Percentiles rank a stretch among this genome's conserved stretches.
phyloP scores from a whole-genome alignment of 495 filamentous ascomycete species.

The Trichocladium uniseriatum region DNA sequence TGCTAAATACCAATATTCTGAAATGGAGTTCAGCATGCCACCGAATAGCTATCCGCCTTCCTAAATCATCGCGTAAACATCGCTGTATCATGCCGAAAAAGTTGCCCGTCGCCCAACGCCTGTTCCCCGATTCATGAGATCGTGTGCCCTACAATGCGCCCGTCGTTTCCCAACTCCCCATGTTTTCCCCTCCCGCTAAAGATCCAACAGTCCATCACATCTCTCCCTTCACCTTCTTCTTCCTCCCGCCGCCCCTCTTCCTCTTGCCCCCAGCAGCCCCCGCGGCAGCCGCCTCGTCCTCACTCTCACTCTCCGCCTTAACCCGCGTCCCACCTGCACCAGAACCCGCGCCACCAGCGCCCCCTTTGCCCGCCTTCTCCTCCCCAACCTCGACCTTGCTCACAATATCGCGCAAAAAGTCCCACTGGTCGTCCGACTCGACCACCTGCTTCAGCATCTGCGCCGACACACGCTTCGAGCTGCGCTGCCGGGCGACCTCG shows the following conservation, averaged over 20 bases:
- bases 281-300: constrained; percentile 31
- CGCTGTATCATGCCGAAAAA: neutral
- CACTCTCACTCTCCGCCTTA: constrained; percentile 37
- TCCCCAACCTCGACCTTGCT: constrained; percentile 71
- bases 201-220: neutral
- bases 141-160: neutral
- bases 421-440: constrained; percentile 74
- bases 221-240: constrained; percentile 30
- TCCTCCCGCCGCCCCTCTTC: constrained; percentile 34
- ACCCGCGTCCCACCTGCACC: constrained; percentile 9
- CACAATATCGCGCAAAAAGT: constrained; percentile 90
- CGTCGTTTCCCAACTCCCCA: neutral
- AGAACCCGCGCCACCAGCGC: constrained; percentile 12
- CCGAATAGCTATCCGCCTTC: neutral
- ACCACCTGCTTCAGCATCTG: constrained; percentile 87
- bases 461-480: constrained; percentile 81
- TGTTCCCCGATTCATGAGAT: neutral
- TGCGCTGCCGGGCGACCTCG: constrained; percentile 67
- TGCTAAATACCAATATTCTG: too few species aligned
- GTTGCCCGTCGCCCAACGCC: neutral
- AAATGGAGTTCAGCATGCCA: too few species aligned
- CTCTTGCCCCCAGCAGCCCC: constrained; percentile 30
- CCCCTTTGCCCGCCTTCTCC: constrained; percentile 24
- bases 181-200: too few species aligned
- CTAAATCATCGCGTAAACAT: neutral